These are phyloP conservation scores for Noccaea caerulescens DNA, from an alignment of 345 rosid genomes.

Conservation along the genomic window DNA sequence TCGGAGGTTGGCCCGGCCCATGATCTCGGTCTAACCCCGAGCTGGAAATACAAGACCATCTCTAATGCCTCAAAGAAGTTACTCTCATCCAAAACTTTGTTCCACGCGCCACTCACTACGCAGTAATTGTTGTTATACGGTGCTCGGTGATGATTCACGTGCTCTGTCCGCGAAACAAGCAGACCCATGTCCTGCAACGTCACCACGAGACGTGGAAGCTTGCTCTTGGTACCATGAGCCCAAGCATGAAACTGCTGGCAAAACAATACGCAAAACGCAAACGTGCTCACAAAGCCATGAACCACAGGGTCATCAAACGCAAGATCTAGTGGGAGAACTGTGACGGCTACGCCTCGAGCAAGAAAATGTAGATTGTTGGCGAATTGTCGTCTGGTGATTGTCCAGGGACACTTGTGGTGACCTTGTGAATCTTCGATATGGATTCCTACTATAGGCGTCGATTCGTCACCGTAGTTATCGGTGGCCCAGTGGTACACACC, in stretches of 20 bases:
- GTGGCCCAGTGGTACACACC: conserved; percentile 90
- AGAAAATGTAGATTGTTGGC: conserved; percentile 76
- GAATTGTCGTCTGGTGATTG: conserved; percentile 69
- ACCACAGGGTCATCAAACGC: conserved; percentile 49
- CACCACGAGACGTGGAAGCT: conserved; percentile 61
- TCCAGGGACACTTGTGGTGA: conserved; percentile 90
- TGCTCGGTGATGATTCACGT: conserved; percentile 65
- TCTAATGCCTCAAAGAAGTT: conserved; percentile 71
- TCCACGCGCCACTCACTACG: conserved; percentile 82
- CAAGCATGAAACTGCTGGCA: conserved; percentile 89
- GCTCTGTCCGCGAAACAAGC: conserved; percentile 66
- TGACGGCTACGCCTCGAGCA: conserved; percentile 56
- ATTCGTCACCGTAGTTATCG: conserved; percentile 73
- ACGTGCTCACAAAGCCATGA: conserved; percentile 56
- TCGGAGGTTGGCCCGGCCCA: conserved; percentile 72
- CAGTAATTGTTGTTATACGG: conserved; percentile 81
- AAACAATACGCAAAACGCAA: conserved; percentile 72
- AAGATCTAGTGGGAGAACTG: conserved; percentile 61
- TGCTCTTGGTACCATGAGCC: conserved; percentile 87
- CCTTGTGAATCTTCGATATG: conserved; percentile 81
- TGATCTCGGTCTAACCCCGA: conserved; percentile 66
- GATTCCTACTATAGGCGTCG: conserved; percentile 64
- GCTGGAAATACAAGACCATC: conserved; percentile 60
- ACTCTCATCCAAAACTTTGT: conserved; percentile 55
- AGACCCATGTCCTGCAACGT: conserved; percentile 67